A percentile compares a stretch with the other conserved stretches of the same genome.
phyloP scores from a whole-genome alignment of 176 grass and related monocot species.

The Chrysopogon serrulatus region DNA sequence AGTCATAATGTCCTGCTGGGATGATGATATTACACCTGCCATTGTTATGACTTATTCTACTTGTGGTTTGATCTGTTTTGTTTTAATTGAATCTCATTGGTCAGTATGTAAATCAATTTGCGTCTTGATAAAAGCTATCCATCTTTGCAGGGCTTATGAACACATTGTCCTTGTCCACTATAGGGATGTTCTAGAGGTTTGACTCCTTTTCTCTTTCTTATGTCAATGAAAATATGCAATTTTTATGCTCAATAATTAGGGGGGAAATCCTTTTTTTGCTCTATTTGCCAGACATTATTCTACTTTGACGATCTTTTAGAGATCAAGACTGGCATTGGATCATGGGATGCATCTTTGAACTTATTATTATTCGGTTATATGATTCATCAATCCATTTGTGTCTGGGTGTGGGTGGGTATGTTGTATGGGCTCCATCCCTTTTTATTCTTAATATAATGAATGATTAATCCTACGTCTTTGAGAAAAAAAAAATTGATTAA shows the following conservation, averaged over 20 bases:
- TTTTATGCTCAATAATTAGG: neutral
- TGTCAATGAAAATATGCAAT: conserved; percentile 2
- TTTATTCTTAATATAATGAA: neutral
- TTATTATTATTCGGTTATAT: neutral
- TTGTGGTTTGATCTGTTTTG: neutral
- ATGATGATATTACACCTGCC: neutral
- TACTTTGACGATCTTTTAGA: neutral
- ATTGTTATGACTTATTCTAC: neutral
- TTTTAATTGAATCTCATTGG: neutral
- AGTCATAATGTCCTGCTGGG: neutral
- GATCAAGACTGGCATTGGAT: neutral
- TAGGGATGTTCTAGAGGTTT: conserved; percentile 72
- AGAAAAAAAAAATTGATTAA: neutral
- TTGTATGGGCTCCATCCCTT: neutral
- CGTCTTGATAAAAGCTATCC: conserved; percentile 11
- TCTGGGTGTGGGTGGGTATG: neutral
- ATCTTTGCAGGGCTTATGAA: conserved; percentile 83
- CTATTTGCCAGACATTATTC: neutral
- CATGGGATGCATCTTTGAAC: neutral
- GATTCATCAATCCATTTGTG: neutral
- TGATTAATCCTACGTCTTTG: neutral
- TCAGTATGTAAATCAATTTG: neutral
- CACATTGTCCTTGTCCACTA: conserved; percentile 98
- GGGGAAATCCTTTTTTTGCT: neutral
- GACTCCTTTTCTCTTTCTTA: conserved; percentile 35